These are phyloP conservation scores for Phytophthora vignae DNA, from an alignment of 352 stramenopile genomes.

Conservation along the genomic window DNA sequence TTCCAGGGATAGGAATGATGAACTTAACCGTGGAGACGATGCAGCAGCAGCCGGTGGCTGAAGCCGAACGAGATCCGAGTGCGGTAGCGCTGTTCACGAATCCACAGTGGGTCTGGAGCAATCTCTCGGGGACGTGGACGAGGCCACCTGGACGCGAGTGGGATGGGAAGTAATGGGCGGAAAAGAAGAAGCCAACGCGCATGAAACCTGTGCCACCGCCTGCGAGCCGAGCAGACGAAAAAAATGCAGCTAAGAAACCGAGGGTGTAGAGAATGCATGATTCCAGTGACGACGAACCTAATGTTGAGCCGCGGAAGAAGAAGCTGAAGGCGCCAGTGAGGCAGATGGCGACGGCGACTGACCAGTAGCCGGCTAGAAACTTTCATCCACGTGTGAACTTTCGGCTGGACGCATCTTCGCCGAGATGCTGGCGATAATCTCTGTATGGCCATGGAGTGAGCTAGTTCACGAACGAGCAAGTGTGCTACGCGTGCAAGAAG, in stretches of 20 bases:
- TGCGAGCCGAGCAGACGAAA: no score
- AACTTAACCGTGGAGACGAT: not conserved
- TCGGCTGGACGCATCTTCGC: no score
- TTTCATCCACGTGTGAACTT: no score
- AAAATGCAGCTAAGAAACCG: not conserved
- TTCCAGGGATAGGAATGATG: not conserved
- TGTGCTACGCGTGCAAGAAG: no score
- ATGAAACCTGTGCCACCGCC: not conserved
- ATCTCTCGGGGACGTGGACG: not conserved
- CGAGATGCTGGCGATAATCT: no score
- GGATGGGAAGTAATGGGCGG: not conserved
- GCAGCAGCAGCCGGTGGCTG: not conserved
- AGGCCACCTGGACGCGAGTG: not conserved
- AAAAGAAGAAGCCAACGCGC: not conserved
- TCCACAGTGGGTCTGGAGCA: not conserved
- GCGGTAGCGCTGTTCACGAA: not conserved
- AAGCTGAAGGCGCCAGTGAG: not conserved
- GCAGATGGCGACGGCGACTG: not conserved
- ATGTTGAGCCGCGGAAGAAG: not conserved
- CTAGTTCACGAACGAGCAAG: no score
- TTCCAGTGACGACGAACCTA: not conserved
- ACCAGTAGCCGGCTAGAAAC: not conserved
- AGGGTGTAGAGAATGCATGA: not conserved
- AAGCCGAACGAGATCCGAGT: no score
- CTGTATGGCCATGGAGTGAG: no score